These are phyloP conservation scores for Trebouxia sp. DNA, from an alignment of 139 green algal genomes.

Conservation along the genomic window DNA sequence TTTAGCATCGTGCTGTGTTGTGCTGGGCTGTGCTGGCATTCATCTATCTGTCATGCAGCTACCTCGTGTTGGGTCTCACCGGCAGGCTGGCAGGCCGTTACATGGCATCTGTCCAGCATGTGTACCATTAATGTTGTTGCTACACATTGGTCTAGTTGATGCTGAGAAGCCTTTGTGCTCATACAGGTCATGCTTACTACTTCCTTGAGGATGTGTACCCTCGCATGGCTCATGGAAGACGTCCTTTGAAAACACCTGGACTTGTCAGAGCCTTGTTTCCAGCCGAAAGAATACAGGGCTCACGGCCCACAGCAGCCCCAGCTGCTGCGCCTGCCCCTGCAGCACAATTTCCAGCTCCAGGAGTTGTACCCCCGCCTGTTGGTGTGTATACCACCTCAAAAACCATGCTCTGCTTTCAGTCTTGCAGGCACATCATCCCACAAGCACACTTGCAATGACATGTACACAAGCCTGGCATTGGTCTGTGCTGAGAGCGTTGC, in stretches of 20 bases:
- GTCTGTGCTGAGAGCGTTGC: too few species aligned
- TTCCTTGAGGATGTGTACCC: slow-evolving; percentile 99
- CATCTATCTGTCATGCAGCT: background rate
- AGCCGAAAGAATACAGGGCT: slow-evolving; percentile 26
- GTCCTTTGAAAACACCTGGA: slow-evolving; percentile 80
- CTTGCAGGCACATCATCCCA: too few species aligned
- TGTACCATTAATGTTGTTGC: too few species aligned
- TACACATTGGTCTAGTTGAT: background rate
- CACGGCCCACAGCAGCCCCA: background rate
- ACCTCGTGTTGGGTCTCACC: background rate
- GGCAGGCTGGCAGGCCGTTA: too few species aligned
- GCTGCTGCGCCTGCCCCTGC: slow-evolving; percentile 13
- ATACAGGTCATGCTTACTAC: slow-evolving; percentile 92
- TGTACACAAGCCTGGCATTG: too few species aligned
- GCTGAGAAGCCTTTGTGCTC: background rate
- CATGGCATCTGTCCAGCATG: too few species aligned
- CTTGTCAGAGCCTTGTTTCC: slow-evolving; percentile 33
- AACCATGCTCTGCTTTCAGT: too few species aligned
- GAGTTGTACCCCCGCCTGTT: slow-evolving; percentile 14
- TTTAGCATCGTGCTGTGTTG: background rate
- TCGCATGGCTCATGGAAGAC: slow-evolving; percentile 73
- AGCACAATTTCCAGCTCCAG: slow-evolving; percentile 27
- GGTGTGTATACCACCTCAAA: too few species aligned
- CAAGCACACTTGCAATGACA: too few species aligned
- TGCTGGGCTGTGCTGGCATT: background rate